Percentiles rank a stretch among this genome's conserved stretches.
phyloP scores from a whole-genome alignment of 352 stramenopile species.

The Phytopythium delawarense region DNA sequence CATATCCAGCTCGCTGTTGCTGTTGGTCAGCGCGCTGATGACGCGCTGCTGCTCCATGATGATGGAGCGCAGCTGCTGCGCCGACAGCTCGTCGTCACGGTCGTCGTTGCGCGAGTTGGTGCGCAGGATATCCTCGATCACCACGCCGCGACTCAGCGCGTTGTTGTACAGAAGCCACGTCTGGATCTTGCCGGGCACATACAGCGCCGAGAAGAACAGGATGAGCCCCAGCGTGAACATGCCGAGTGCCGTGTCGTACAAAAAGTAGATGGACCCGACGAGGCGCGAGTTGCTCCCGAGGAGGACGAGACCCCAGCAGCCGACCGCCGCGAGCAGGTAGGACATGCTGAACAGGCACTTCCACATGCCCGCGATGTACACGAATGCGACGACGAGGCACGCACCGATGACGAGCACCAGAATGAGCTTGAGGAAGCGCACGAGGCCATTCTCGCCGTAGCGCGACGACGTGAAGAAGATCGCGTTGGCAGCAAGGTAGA shows the following conservation, averaged over 20 bases:
- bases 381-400: conserved; percentile 65
- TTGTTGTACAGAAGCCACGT: conserved; percentile 98
- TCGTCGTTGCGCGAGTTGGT: conserved; percentile 66
- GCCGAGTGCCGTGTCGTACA: conserved; percentile 93
- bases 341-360: conserved; percentile 90
- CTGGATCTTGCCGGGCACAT: conserved; percentile 91
- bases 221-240: conserved; percentile 92
- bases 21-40: conserved; percentile 56
- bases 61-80: conserved; percentile 74
- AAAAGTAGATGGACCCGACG: conserved; percentile 90
- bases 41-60: conserved; percentile 79
- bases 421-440: conserved; percentile 70
- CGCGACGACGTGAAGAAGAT: conserved; percentile 55
- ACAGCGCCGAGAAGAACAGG: conserved; percentile 87
- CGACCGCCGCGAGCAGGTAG: conserved; percentile 89
- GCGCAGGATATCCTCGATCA: conserved; percentile 96
- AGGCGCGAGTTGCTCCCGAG: conserved; percentile 88
- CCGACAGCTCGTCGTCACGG: conserved; percentile 61
- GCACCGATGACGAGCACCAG: conserved; percentile 72
- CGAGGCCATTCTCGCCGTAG: conserved; percentile 52
- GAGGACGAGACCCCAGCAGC: conserved; percentile 78
- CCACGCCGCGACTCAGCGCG: conserved; percentile 93
- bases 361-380: conserved; percentile 83
- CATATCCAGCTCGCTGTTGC: conserved; percentile 54
- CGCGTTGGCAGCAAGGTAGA: conserved; percentile 66